Percentiles rank a stretch among this genome's conserved stretches.
phyloP scores from a whole-genome alignment of 805 yeast genomes.

The Candida lessepsii region DNA sequence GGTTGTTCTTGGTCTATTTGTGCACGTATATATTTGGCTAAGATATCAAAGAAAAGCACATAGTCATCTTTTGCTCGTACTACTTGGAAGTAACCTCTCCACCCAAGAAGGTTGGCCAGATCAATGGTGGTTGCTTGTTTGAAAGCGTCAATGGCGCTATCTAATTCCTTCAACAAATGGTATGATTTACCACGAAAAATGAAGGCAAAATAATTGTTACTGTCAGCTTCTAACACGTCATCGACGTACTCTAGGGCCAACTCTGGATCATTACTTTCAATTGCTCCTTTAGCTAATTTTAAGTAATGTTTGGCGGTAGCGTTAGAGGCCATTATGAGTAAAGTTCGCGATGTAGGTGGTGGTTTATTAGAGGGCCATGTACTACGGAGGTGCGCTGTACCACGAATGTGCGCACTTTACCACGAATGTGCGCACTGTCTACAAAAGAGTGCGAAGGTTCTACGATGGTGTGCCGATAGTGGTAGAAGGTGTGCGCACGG shows the following conservation, averaged over 20 bases:
- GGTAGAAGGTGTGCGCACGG: no score
- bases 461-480: no score
- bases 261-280: conserved; percentile 58
- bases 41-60: conserved; percentile 45
- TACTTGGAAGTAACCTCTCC: conserved; percentile 74
- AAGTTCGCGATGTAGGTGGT: no score
- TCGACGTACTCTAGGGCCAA: conserved; percentile 56
- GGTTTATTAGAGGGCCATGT: no score
- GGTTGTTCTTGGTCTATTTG: conserved; percentile 44
- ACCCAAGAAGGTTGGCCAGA: conserved; percentile 57
- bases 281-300: conserved; percentile 44
- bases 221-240: conserved; percentile 56
- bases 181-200: conserved; percentile 72
- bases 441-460: no score
- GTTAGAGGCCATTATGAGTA: conserved; percentile 12
- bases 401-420: no score
- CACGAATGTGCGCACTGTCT: no score
- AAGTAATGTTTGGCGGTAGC: conserved; percentile 24
- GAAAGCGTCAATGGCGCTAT: conserved; percentile 45
- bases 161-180: conserved; percentile 40
- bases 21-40: conserved; percentile 44
- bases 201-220: conserved; percentile 60
- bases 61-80: conserved; percentile 37
- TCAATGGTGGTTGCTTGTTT: conserved; percentile 49
- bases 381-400: no score